These are phyloP conservation scores for Yamadazyma dushanensis DNA, from an alignment of 1,139 yeast genomes.

Conservation along the genomic window DNA sequence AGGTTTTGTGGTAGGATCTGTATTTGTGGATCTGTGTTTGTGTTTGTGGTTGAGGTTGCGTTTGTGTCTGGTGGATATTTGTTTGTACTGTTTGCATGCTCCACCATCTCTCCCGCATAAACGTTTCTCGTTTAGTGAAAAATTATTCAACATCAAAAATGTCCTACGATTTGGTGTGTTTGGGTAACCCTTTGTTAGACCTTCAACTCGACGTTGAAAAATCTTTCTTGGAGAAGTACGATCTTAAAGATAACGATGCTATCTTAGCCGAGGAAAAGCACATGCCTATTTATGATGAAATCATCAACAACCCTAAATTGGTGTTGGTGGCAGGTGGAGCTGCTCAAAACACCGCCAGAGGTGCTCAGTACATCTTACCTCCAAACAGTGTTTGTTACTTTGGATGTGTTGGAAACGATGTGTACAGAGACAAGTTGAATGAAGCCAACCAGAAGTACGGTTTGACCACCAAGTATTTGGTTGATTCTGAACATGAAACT, in stretches of 20 bases:
- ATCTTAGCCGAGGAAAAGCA: constrained; percentile 88
- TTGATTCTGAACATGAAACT: constrained; percentile 73
- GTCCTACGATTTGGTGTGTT: constrained; percentile 48
- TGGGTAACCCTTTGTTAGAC: constrained; percentile 75
- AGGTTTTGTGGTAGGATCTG: too few relatives aligned
- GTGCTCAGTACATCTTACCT: constrained; percentile 92
- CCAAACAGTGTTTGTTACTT: constrained; percentile 82
- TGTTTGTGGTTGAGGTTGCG: too few relatives aligned
- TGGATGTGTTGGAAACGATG: constrained; percentile 95
- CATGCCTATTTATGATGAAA: constrained; percentile 81
- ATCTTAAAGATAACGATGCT: constrained; percentile 89
- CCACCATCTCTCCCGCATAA: too few relatives aligned
- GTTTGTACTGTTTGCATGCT: too few relatives aligned
- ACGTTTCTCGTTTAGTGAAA: neutral
- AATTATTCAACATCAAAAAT: constrained; percentile 15
- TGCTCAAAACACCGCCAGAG: constrained; percentile 98
- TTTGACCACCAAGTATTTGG: constrained; percentile 81
- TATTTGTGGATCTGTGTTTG: too few relatives aligned
- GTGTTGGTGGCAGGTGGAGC: constrained; percentile 97
- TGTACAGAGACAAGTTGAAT: constrained; percentile 75
- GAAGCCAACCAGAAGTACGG: constrained; percentile 89
- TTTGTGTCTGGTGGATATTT: too few relatives aligned
- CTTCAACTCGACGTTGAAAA: constrained; percentile 78
- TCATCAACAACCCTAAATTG: constrained; percentile 59
- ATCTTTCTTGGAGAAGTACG: constrained; percentile 75